phyloP scores from a whole-genome alignment of 305 asterid species.

The Solanum hybrid region DNA sequence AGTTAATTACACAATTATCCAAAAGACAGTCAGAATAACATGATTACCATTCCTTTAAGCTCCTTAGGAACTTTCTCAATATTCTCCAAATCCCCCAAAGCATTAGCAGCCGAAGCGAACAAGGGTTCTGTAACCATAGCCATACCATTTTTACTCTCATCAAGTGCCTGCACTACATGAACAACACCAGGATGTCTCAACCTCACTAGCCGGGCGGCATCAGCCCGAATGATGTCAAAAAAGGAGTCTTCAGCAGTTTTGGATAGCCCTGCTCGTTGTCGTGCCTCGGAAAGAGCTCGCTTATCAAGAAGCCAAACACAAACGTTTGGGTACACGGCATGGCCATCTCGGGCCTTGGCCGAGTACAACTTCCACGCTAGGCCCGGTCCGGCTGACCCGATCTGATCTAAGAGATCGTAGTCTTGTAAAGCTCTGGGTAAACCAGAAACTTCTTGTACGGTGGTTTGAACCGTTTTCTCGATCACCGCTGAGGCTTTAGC shows the following conservation, averaged over 20 bases:
- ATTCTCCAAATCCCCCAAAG: conserved; percentile 71
- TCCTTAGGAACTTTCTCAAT: conserved; percentile 71
- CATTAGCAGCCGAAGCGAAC: conserved; percentile 83
- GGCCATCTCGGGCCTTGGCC: conserved; percentile 75
- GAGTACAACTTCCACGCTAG: conserved; percentile 83
- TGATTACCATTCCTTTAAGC: conserved; percentile 84
- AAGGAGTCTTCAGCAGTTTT: conserved; percentile 89
- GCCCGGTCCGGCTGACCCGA: conserved; percentile 97
- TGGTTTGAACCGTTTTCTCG: conserved; percentile 95
- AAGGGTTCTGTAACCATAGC: conserved; percentile 97
- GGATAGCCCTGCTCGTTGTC: conserved; percentile 78
- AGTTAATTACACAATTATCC: not conserved
- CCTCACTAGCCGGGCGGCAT: conserved; percentile 78
- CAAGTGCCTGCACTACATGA: conserved; percentile 88
- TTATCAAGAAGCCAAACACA: conserved; percentile 93
- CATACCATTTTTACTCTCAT: conserved; percentile 90
- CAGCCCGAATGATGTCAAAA: conserved; percentile 74
- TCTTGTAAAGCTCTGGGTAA: conserved; percentile 82
- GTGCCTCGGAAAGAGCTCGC: conserved; percentile 64
- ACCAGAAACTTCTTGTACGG: conserved; percentile 97
- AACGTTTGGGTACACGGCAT: conserved; percentile 68
- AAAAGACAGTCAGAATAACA: not conserved
- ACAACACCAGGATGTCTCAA: conserved; percentile 99
- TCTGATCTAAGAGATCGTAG: conserved; percentile 72
- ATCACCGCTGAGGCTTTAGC: conserved; percentile 87